phyloP scores from a whole-genome alignment of 129 eudicot genomes.

The sunflower (Helianthus annuus) region DNA sequence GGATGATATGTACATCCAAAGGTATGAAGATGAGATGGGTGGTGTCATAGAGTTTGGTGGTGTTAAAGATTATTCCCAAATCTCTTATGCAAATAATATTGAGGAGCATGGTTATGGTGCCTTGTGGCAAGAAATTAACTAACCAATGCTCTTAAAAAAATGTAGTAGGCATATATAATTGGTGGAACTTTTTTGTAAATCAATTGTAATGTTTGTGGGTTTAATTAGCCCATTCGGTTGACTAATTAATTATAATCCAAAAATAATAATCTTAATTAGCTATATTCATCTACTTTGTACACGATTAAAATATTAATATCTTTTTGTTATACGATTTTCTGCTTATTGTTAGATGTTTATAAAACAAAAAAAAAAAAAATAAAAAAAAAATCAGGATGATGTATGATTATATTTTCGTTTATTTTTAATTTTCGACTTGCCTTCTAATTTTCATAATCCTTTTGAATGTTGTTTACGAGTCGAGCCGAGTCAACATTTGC shows the following conservation, averaged over 20 bases:
- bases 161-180: constrained; percentile 27
- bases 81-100: constrained; percentile 30
- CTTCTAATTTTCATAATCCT: too few relatives aligned
- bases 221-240: constrained; percentile 14
- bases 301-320: too few relatives aligned
- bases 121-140: constrained; percentile 48
- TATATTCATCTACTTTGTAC: too few relatives aligned
- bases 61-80: constrained; percentile 35
- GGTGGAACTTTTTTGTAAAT: constrained; percentile 33
- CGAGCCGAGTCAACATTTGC: too few relatives aligned
- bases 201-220: constrained; percentile 31
- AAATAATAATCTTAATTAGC: background rate
- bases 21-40: constrained; percentile 31
- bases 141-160: background rate
- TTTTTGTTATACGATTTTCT: too few relatives aligned
- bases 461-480: too few relatives aligned
- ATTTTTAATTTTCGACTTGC: too few relatives aligned
- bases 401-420: too few relatives aligned
- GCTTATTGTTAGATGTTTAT: too few relatives aligned
- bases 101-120: constrained; percentile 47
- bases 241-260: constrained; percentile 8
- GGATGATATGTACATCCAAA: constrained; percentile 42
- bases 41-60: constrained; percentile 34
- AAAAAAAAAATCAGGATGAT: too few relatives aligned
- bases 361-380: too few relatives aligned